Evolutionary conservation across 164 flowering plant genomes (phyloP), one percentile per base, ranked within the genome.

Genomic region (Annona squamosa): DNA sequence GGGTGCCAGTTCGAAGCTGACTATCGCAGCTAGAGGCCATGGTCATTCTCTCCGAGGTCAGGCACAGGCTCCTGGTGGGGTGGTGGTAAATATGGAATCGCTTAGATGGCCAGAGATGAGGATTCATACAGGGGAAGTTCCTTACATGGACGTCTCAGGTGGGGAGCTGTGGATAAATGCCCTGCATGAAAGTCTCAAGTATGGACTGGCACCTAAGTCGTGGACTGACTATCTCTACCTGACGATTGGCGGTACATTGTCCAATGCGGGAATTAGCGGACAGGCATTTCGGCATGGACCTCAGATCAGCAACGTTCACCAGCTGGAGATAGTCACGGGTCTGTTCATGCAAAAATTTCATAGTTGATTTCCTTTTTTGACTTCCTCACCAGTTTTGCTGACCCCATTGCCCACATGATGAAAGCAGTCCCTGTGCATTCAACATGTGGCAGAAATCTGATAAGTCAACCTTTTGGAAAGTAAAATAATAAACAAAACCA

Each of bases 151-250:
- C 79, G 97, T 85, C 44, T 81, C 90, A 1, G 97, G 91, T 4
- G 98, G 97, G 0, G 91, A 90, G 72, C 73, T 92, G 70, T 94
- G 98, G 98, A 90, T 92, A 61, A 82, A 89, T 76, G 81, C 92
- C 69, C 89, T 94, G 82, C 89, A 83, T 72, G 92, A 91, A 78
- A 82, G 86, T 42, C 86, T 94, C 47, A 87, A 86, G 82, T 68
- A 84, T 67, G 95, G 95, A 46, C 83, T 94, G 10, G 78, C 97
- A 44, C 98, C 97, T 19, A 92, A 84, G 81, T 92, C 98, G n/a
- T 94, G 98, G 98, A 94, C 98, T 1, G 98, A 94, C 68, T 94
- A 94, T 80, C 90, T 94, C 68, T 84, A 89, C 79, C 91, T 94
- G 63, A 90, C 97, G 0, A 92, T 94, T 18, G 98, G 98, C 0